Evolutionary conservation across 495 filamentous ascomycete genomes (phyloP), one percentile per base, ranked within the genome.

Genomic region (Podospora appendiculata): DNA sequence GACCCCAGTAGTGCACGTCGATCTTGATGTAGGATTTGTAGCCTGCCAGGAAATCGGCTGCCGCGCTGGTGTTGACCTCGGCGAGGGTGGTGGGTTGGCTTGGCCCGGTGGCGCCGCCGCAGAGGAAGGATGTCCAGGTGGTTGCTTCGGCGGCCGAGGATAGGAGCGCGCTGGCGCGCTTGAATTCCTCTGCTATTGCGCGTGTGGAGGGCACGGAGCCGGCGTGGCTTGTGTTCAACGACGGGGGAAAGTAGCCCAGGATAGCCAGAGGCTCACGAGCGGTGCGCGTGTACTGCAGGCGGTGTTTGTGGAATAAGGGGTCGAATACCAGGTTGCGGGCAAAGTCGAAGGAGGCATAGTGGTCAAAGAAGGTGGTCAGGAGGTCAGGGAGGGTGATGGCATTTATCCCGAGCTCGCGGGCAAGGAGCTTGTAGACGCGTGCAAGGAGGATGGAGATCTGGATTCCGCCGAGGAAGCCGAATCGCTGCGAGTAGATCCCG

Each of bases 301-400:
- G 52, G 8, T 48, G 51, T 17, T 55, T 60, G 56, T 77, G 64
- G 59, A 79, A 77, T 47, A 69, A 64, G 1, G 76, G 75, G 54
- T 85, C 81, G 48, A 72, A 80, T 11, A 71, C 72, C 12, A 75
- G 62, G 1, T 76, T 58, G 12, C 58, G 64, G 32, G 60, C 53
- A 74, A 75, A 85, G 50, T 79, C 61, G 54, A 83, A 82, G 17
- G 53, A 41, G 7, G 80, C 68, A 57, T 84, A 85, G 57, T 83
- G 72, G n/a, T 63, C 38, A 60, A 81, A 83, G 65, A 85, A 85
- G 13, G 73, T 68, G 8, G 57, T 55, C 6, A 82, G 41, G 9
- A 82, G 58, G 40, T 73, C 69, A 12, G 70, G 59, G 12, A 71
- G 63, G 7, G 71, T 64, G 19, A 68, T 11, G 3, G 51, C n/a